phyloP scores from a whole-genome alignment of 129 eudicot species.

The Escallonia rubra region DNA sequence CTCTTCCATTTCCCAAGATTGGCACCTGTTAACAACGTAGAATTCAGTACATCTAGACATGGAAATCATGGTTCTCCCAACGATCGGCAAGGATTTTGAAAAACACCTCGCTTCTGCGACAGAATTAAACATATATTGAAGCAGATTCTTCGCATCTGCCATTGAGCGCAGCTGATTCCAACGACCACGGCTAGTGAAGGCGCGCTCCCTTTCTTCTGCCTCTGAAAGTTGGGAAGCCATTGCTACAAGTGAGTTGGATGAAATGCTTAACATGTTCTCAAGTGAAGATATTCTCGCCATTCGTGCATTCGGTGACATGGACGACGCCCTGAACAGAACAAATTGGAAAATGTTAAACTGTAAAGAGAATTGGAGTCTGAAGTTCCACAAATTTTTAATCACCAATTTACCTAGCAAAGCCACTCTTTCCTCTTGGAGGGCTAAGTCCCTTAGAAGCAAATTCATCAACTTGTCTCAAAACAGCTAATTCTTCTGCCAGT shows the following conservation, averaged over 20 bases:
- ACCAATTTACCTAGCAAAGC: constrained; percentile 46
- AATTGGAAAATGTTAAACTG: not conserved
- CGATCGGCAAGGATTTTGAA: too few relatives aligned
- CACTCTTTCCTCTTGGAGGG: constrained; percentile 56
- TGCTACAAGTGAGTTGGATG: constrained; percentile 60
- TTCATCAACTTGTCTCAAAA: constrained; percentile 71
- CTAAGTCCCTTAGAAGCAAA: constrained; percentile 51
- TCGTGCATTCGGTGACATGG: constrained; percentile 73
- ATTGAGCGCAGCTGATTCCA: constrained; percentile 73
- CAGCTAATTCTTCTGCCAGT: constrained; percentile 79
- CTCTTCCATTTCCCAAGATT: constrained; percentile 68
- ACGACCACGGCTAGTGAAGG: constrained; percentile 53
- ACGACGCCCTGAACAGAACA: constrained; percentile 38
- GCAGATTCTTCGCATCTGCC: constrained; percentile 91
- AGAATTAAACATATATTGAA: constrained; percentile 68
- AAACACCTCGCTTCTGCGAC: constrained; percentile 65
- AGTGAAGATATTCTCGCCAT: constrained; percentile 79
- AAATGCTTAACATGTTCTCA: constrained; percentile 69
- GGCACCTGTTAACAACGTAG: constrained; percentile 36
- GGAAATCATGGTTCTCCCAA: too few relatives aligned
- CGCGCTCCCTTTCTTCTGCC: constrained; percentile 72
- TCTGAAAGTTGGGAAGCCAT: constrained; percentile 88
- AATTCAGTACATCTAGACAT: not conserved
- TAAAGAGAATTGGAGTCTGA: not conserved
- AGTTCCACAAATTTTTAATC: too few relatives aligned